Percentiles rank a stretch among this genome's conserved stretches.
phyloP scores from a whole-genome alignment of 257 asterid species.

The Handroanthus guayacan region DNA sequence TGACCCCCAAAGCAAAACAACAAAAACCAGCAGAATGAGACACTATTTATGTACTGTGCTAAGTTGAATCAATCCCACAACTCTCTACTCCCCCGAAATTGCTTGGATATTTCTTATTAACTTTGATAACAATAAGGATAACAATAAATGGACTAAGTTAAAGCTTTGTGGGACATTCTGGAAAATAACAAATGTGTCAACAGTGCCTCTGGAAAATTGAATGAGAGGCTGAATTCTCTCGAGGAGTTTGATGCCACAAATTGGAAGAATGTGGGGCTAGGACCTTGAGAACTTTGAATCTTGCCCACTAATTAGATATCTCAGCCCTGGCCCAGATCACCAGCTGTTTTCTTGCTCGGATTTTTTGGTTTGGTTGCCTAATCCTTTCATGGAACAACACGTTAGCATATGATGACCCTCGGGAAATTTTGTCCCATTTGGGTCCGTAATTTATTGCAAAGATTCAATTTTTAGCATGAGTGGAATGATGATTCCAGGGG shows the following conservation, averaged over 20 bases:
- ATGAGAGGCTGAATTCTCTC: conserved; percentile 14
- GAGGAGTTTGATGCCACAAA: conserved; percentile 52
- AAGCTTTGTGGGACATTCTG: conserved; percentile 22
- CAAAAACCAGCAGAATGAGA: background rate
- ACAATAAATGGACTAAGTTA: conserved; percentile 21
- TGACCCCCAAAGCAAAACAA: background rate
- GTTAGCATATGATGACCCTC: background rate
- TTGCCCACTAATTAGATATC: conserved; percentile 50
- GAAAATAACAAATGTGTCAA: conserved; percentile 18
- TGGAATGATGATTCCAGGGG: too few relatives aligned
- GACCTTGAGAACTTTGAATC: conserved; percentile 39
- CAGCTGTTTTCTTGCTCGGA: conserved; percentile 6
- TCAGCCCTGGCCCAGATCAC: conserved; percentile 42
- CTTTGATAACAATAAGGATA: conserved; percentile 30
- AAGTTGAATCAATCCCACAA: conserved; percentile 1
- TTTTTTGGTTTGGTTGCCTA: background rate
- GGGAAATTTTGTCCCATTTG: too few relatives aligned
- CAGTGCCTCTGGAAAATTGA: conserved; percentile 11
- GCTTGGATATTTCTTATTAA: background rate
- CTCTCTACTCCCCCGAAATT: background rate
- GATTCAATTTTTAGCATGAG: too few relatives aligned
- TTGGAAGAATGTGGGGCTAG: conserved; percentile 39
- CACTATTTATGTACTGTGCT: background rate
- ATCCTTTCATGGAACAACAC: conserved; percentile 15
- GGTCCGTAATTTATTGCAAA: too few relatives aligned